Evolutionary conservation across 352 stramenopile genomes (phyloP).

Genomic region (Pythium sp.): DNA sequence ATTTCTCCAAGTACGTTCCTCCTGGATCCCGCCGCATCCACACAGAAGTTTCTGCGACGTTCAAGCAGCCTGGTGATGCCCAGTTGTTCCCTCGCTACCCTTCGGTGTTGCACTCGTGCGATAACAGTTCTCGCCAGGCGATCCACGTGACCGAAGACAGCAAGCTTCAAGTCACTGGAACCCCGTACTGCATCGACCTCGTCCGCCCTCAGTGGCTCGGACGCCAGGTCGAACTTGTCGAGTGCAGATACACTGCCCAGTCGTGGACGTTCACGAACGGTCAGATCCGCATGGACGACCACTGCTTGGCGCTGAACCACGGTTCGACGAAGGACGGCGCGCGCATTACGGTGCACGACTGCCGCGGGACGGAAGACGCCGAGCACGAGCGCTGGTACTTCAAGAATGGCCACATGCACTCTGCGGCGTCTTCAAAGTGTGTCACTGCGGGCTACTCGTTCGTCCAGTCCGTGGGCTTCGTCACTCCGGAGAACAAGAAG

Average conservation of each 20-base stretch:
- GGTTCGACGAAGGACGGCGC: constrained; percentile 50
- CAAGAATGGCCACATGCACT: constrained; percentile 53
- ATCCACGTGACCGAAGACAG: constrained; percentile 55
- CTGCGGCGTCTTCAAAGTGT: constrained; percentile 45
- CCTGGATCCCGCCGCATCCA: constrained; percentile 68
- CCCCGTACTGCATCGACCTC: constrained; percentile 56
- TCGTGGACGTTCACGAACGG: constrained; percentile 57
- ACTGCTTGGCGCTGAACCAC: constrained; percentile 71
- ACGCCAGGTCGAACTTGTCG: constrained; percentile 56
- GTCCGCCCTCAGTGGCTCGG: constrained; percentile 38
- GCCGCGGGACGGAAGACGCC: constrained; percentile 29
- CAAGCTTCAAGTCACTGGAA: constrained; percentile 69
- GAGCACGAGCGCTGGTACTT: constrained; percentile 66
- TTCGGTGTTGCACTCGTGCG: constrained; percentile 52
- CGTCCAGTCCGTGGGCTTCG: constrained; percentile 62
- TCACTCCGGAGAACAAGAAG: constrained; percentile 69
- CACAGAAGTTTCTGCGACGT: constrained; percentile 45
- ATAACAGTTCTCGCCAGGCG: constrained; percentile 61
- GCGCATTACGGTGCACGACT: constrained; percentile 53
- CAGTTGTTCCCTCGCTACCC: constrained; percentile 67
- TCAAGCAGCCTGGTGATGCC: constrained; percentile 51
- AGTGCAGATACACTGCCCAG: constrained; percentile 68
- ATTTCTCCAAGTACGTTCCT: constrained; percentile 88
- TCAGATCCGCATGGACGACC: constrained; percentile 55
- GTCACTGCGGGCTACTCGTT: constrained; percentile 81